Conservation (phyloP, 306 rosid species). For the Quercus agrifolia region DNA sequence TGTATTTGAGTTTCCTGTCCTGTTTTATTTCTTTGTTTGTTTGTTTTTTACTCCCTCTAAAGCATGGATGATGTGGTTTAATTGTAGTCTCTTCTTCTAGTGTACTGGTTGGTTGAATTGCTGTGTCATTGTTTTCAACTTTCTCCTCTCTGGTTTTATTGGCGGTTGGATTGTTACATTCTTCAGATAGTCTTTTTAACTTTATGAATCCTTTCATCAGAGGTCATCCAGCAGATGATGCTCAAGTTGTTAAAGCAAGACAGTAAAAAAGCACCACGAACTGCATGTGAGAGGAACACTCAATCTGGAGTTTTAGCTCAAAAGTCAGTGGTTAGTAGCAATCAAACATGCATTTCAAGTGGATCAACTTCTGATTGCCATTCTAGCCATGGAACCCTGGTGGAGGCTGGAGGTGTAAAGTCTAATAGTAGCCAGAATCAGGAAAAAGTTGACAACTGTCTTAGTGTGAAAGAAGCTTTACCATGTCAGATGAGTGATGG, state of each 20-base stretch:
- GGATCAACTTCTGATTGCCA: slow-evolving; percentile 14
- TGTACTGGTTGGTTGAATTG: background rate
- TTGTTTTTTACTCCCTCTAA: background rate
- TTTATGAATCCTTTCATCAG: slow-evolving; percentile 34
- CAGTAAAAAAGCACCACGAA: slow-evolving; percentile 16
- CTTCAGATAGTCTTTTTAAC: background rate
- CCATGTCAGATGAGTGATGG: slow-evolving; percentile 24
- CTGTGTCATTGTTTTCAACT: background rate
- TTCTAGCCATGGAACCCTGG: slow-evolving; percentile 13
- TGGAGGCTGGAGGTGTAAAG: slow-evolving; percentile 1
- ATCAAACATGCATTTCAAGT: slow-evolving; percentile 38
- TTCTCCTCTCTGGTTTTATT: background rate
- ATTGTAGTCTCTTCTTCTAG: background rate
- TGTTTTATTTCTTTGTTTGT: background rate
- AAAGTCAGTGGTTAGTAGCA: slow-evolving; percentile 23
- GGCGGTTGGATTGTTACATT: background rate
- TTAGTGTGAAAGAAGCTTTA: slow-evolving; percentile 13
- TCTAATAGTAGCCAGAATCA: slow-evolving; percentile 7
- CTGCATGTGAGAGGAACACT: slow-evolving; percentile 14
- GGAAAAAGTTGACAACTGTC: slow-evolving; percentile 1
- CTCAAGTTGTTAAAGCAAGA: slow-evolving; percentile 34
- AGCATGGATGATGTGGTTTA: background rate
- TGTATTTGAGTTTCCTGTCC: background rate
- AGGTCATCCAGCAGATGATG: slow-evolving; percentile 46
- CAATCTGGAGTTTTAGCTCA: slow-evolving; percentile 18